phyloP scores from a whole-genome alignment of 2,329 filamentous ascomycete species.

The Fonsecaea multimorphosa region DNA sequence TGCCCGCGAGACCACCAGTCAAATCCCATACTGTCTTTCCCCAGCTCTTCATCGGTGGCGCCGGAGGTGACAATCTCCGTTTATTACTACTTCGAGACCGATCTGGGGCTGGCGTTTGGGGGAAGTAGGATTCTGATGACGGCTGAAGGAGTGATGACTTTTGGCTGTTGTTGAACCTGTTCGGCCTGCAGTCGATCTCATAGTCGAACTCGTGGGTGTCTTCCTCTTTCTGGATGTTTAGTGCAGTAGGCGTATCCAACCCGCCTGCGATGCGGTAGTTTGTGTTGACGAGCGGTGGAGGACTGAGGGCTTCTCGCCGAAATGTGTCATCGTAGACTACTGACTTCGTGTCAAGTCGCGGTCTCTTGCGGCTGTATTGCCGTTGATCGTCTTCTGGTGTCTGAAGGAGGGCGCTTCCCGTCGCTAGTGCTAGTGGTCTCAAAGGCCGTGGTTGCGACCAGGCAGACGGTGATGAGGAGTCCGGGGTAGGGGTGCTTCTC shows the following conservation, averaged over 20 bases:
- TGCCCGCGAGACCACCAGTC: slow-evolving; percentile 61
- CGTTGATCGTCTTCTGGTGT: neutral
- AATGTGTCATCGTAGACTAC: neutral
- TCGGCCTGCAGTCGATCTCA: slow-evolving; percentile 52
- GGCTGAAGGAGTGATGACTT: slow-evolving; percentile 38
- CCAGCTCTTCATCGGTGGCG: slow-evolving; percentile 43
- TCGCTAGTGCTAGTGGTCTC: slow-evolving; percentile 2
- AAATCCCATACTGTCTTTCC: slow-evolving; percentile 51
- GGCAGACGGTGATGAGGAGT: slow-evolving; percentile 6
- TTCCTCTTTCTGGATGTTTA: slow-evolving; percentile 38
- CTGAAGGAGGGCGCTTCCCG: slow-evolving; percentile 6
- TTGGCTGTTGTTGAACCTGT: slow-evolving; percentile 50
- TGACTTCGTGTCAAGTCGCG: slow-evolving; percentile 14
- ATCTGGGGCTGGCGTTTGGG: slow-evolving; percentile 25
- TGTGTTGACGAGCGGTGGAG: slow-evolving; percentile 48
- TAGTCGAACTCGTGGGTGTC: slow-evolving; percentile 40
- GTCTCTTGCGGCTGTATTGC: slow-evolving; percentile 25
- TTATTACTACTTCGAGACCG: slow-evolving; percentile 8
- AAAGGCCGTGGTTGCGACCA: slow-evolving; percentile 9
- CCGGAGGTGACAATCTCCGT: slow-evolving; percentile 22
- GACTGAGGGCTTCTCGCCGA: slow-evolving; percentile 38
- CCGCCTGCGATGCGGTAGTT: slow-evolving; percentile 48
- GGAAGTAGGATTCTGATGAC: slow-evolving; percentile 34
- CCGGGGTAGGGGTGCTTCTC: slow-evolving; percentile 1
- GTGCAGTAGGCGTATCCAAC: slow-evolving; percentile 42